Conservation (phyloP, 768 basidiomycete species). For the Plicaturopsis crispa region DNA sequence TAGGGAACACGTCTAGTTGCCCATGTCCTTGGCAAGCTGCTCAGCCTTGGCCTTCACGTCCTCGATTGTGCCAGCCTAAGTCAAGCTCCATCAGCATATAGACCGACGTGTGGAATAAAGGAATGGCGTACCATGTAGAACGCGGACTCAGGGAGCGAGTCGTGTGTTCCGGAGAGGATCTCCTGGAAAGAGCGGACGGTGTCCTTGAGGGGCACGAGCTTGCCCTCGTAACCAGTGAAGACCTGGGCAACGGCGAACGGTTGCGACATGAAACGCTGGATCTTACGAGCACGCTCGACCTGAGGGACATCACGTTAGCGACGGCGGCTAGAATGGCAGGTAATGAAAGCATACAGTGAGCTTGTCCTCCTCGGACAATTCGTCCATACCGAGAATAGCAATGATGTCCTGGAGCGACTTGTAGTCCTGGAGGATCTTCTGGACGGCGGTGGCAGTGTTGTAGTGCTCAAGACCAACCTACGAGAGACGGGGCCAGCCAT, state of each 20-base stretch:
- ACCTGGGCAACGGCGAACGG: conserved; percentile 99
- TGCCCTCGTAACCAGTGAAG: conserved; percentile 99
- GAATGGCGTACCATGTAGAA: conserved; percentile 80
- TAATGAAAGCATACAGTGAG: conserved; percentile 62
- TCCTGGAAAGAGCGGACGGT: conserved; percentile 96
- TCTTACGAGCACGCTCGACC: conserved; percentile 98
- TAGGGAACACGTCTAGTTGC: too few species aligned
- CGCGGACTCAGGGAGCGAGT: conserved; percentile 87
- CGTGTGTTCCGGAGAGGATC: conserved; percentile 87
- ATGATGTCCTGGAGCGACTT: conserved; percentile 99
- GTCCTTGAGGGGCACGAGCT: conserved; percentile 94
- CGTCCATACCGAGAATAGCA: conserved; percentile 99
- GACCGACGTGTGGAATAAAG: background rate
- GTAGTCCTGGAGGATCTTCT: conserved; percentile 97
- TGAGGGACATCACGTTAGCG: conserved; percentile 17
- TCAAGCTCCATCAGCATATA: background rate
- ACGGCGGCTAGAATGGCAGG: background rate
- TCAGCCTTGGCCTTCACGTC: conserved; percentile 97
- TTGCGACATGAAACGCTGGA: conserved; percentile 99
- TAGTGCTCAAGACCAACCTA: conserved; percentile 90
- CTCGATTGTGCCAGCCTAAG: conserved; percentile 82
- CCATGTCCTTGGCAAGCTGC: conserved; percentile 93
- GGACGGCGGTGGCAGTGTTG: conserved; percentile 90
- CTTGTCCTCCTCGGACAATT: conserved; percentile 99
- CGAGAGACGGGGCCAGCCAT: background rate